phyloP scores from a whole-genome alignment of 2,329 filamentous ascomycete species.

The Fusarium cyanostomum region DNA sequence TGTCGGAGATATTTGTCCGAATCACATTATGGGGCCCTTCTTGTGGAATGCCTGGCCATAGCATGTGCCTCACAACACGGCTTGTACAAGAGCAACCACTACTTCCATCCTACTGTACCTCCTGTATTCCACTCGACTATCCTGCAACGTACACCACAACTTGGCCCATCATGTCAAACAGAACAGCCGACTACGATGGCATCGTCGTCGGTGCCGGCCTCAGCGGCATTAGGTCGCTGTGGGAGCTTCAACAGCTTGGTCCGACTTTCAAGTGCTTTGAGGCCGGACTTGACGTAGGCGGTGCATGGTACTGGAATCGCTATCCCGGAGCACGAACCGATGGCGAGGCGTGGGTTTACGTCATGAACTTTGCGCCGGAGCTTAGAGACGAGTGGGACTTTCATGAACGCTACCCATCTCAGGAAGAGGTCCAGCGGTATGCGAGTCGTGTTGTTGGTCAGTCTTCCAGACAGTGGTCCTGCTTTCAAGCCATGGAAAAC shows the following conservation, averaged over 20 bases:
- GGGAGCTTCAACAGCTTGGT: slow-evolving; percentile 9
- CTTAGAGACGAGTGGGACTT: slow-evolving; percentile 13
- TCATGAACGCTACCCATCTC: slow-evolving; percentile 8
- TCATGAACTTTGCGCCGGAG: slow-evolving; percentile 7
- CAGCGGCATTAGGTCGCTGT: slow-evolving; percentile 14
- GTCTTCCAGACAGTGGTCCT: background rate
- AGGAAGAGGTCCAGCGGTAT: slow-evolving; percentile 18
- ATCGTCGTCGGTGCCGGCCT: slow-evolving; percentile 25
- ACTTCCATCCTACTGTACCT: no score
- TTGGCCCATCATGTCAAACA: no score
- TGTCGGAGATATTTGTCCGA: no score
- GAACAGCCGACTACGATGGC: slow-evolving; percentile 3
- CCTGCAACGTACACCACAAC: no score
- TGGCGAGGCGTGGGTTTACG: slow-evolving; percentile 18
- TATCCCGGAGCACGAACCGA: slow-evolving; percentile 28
- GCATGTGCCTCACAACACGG: no score
- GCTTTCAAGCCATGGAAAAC: no score
- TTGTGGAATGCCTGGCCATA: no score
- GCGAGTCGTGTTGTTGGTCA: slow-evolving; percentile 12
- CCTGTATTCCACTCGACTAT: no score
- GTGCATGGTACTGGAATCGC: slow-evolving; percentile 32
- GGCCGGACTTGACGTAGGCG: slow-evolving; percentile 24
- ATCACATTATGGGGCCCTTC: no score
- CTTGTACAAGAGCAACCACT: no score
- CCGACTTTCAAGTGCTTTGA: slow-evolving; percentile 20